Percentiles rank a stretch among this genome's conserved stretches.
These are phyloP conservation scores for Backusella sp. DNA, from an alignment of 192 early-diverging fungal genomes.

Conservation along the genomic window DNA sequence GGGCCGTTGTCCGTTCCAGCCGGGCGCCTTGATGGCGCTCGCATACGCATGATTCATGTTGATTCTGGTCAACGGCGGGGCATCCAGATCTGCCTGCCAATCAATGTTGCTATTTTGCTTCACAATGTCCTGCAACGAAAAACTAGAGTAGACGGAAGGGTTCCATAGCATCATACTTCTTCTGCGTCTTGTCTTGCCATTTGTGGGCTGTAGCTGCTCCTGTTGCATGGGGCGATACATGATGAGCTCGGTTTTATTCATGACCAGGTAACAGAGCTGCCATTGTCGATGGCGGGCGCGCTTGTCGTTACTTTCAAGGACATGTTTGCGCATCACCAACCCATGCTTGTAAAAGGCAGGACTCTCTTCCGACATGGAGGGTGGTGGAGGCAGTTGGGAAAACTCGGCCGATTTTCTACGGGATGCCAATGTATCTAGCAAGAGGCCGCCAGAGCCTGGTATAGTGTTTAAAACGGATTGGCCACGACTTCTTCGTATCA, in stretches of 20 bases:
- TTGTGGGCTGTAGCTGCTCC: not conserved
- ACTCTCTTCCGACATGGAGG: not conserved
- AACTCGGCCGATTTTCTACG: not conserved
- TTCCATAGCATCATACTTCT: slow-evolving; percentile 13
- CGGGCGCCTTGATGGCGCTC: not conserved
- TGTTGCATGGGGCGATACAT: slow-evolving; percentile 10
- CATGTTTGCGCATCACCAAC: slow-evolving; percentile 11
- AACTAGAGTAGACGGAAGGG: not conserved
- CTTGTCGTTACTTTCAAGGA: slow-evolving; percentile 11
- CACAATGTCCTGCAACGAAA: not conserved
- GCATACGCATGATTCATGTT: slow-evolving; percentile 6
- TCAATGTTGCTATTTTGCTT: not conserved
- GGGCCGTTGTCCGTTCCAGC: slow-evolving; percentile 3
- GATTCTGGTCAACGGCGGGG: not conserved
- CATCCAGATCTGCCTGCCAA: not conserved
- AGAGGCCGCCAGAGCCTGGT: not conserved
- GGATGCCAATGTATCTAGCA: not conserved
- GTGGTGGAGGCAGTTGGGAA: not conserved
- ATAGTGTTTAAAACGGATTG: not conserved
- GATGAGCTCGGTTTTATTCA: not conserved
- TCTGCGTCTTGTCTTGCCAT: not conserved
- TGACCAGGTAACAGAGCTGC: slow-evolving; percentile 8
- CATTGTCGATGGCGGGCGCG: slow-evolving; percentile 8
- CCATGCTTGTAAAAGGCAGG: not conserved
- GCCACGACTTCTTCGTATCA: not conserved